Percentiles rank a stretch among this genome's conserved stretches.
Conservation (phyloP, 345 rosid species). For the Noccaea bulbosa region DNA sequence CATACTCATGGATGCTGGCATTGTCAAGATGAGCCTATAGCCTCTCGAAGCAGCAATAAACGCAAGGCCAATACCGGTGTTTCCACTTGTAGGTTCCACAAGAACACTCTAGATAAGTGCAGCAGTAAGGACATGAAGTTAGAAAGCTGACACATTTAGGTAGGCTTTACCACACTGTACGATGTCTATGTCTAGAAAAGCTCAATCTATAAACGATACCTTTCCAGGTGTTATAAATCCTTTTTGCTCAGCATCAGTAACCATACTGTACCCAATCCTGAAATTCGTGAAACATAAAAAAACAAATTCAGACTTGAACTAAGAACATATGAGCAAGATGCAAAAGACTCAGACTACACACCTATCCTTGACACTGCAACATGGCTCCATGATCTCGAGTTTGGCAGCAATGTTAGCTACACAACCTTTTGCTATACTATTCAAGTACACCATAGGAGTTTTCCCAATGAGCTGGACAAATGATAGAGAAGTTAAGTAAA, state of each 20-base stretch:
- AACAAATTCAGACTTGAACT: slow-evolving; percentile 2
- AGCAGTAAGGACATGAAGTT: slow-evolving; percentile 19
- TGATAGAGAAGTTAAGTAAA: slow-evolving; percentile 11
- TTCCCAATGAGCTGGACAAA: slow-evolving; percentile 80
- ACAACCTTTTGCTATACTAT: slow-evolving; percentile 79
- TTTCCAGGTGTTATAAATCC: slow-evolving; percentile 81
- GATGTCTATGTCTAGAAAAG: neutral
- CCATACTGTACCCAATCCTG: slow-evolving; percentile 94
- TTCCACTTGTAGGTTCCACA: slow-evolving; percentile 91
- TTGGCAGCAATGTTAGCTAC: slow-evolving; percentile 85
- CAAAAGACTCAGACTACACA: slow-evolving; percentile 22
- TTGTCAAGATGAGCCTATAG: slow-evolving; percentile 68
- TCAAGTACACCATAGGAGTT: slow-evolving; percentile 94
- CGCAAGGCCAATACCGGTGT: slow-evolving; percentile 94
- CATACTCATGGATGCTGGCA: slow-evolving; percentile 86
- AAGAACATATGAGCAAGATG: slow-evolving; percentile 14
- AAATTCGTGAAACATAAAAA: slow-evolving; percentile 9
- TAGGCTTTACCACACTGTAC: no score
- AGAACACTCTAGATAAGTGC: slow-evolving; percentile 59
- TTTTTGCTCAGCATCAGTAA: slow-evolving; percentile 83
- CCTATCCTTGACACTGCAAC: slow-evolving; percentile 95
- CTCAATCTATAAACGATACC: slow-evolving; percentile 48
- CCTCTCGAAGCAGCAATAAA: slow-evolving; percentile 84
- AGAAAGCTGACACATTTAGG: slow-evolving; percentile 6
- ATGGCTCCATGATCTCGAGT: slow-evolving; percentile 92